Evolutionary conservation across 345 rosid genomes (phyloP).

Genomic region (Viola odorata): DNA sequence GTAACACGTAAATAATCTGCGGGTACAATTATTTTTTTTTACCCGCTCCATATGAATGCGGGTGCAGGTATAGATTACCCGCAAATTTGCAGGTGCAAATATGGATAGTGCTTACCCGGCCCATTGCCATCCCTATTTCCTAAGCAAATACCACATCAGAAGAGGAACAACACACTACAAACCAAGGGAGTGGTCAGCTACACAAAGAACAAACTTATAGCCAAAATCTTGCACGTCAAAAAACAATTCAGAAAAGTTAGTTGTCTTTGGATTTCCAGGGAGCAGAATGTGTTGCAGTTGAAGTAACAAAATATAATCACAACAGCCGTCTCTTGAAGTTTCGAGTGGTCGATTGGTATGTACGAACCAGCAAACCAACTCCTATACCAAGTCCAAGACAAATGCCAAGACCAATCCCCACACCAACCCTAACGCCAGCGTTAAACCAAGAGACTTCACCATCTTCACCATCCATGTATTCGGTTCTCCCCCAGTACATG

Average conservation of each 20-base stretch:
- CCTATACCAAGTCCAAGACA: conserved; percentile 89
- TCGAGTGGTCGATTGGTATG: conserved; percentile 71
- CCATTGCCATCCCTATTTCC: no score
- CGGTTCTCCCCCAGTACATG: conserved; percentile 63
- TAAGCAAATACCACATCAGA: not conserved
- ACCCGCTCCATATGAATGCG: no score
- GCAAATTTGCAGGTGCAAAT: no score
- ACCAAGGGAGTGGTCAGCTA: conserved; percentile 15
- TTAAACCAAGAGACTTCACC: conserved; percentile 96
- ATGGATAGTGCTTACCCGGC: no score
- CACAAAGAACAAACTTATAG: conserved; percentile 19
- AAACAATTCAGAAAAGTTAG: conserved; percentile 11
- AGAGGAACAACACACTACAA: not conserved
- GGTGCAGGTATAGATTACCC: no score
- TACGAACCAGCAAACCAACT: conserved; percentile 77
- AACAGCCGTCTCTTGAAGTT: conserved; percentile 64
- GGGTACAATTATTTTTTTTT: no score
- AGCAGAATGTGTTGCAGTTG: not conserved
- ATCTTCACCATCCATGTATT: conserved; percentile 63
- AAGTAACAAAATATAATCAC: conserved; percentile 5
- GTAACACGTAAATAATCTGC: no score
- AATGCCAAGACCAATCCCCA: conserved; percentile 92
- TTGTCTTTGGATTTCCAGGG: conserved; percentile 23
- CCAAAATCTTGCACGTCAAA: conserved; percentile 39
- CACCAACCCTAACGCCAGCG: conserved; percentile 94